phyloP scores from a whole-genome alignment of 345 rosid species.

The Pistacia atlantica region DNA sequence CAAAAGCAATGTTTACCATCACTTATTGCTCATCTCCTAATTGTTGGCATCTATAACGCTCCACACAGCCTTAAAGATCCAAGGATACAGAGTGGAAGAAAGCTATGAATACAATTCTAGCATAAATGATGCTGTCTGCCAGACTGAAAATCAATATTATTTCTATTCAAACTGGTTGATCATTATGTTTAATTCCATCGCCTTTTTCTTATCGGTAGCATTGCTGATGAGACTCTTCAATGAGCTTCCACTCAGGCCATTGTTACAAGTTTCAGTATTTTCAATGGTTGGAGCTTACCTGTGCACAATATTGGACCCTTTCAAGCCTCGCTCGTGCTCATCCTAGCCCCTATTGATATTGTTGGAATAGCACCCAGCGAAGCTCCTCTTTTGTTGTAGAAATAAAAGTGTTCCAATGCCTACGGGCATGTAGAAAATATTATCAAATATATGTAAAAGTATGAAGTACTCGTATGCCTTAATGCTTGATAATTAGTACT shows the following conservation, averaged over 20 bases:
- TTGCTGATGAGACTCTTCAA: constrained; percentile 10
- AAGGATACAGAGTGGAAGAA: neutral
- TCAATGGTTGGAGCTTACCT: constrained; percentile 21
- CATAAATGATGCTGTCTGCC: neutral
- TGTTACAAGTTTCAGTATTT: constrained; percentile 1
- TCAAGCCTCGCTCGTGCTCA: neutral
- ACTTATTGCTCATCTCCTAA: neutral
- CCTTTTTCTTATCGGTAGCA: constrained; percentile 10
- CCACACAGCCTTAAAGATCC: neutral
- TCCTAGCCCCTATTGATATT: neutral
- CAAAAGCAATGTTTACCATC: neutral
- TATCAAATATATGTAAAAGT: too few species aligned
- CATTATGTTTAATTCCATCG: constrained; percentile 5
- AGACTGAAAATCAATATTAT: neutral
- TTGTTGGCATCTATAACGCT: neutral
- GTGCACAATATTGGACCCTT: neutral
- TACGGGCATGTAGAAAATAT: too few species aligned
- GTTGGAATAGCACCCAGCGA: too few species aligned
- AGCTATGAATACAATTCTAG: neutral
- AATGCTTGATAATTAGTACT: too few species aligned
- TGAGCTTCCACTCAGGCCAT: constrained; percentile 17
- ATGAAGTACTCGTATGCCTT: too few species aligned
- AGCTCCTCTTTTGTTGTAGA: too few species aligned
- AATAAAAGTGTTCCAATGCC: too few species aligned
- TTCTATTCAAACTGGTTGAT: neutral